Percentiles rank a stretch among this genome's conserved stretches.
phyloP scores from a whole-genome alignment of 805 yeast species.

The Blastobotrys parvus region DNA sequence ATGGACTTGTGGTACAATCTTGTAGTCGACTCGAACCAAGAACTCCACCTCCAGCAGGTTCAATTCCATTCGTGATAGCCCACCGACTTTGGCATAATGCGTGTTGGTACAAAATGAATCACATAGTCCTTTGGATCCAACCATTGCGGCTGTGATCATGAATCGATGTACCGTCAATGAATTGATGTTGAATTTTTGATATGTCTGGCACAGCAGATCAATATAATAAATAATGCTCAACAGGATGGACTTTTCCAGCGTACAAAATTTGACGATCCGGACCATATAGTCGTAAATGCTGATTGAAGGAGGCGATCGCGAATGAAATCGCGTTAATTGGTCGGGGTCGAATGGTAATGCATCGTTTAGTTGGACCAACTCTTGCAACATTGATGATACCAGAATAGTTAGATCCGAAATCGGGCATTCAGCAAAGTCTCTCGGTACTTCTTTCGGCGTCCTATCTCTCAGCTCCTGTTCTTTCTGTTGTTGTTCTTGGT shows the following conservation, averaged over 20 bases:
- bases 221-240: conserved; percentile 82
- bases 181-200: conserved; percentile 72
- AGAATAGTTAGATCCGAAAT: conserved; percentile 61
- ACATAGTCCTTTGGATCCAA: conserved; percentile 84
- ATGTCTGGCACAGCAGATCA: conserved; percentile 71
- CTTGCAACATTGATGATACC: conserved; percentile 71
- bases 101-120: conserved; percentile 90
- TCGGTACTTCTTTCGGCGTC: conserved; percentile 32
- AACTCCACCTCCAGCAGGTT: conserved; percentile 87
- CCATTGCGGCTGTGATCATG: conserved; percentile 79
- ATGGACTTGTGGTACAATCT: conserved; percentile 47
- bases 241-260: conserved; percentile 74
- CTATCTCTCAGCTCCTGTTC: not conserved
- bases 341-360: conserved; percentile 30
- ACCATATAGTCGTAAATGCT: conserved; percentile 69
- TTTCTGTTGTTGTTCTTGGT: not conserved
- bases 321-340: conserved; percentile 78
- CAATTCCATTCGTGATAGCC: conserved; percentile 73
- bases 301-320: conserved; percentile 85
- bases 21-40: conserved; percentile 68
- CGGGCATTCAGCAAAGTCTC: conserved; percentile 55
- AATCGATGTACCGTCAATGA: conserved; percentile 92
- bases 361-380: conserved; percentile 71
- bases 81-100: conserved; percentile 95
- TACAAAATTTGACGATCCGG: conserved; percentile 74